Base-by-base conservation (phyloP, 1,284 basidiomycete genomes). In the Xerocomus nothofagi region DNA sequence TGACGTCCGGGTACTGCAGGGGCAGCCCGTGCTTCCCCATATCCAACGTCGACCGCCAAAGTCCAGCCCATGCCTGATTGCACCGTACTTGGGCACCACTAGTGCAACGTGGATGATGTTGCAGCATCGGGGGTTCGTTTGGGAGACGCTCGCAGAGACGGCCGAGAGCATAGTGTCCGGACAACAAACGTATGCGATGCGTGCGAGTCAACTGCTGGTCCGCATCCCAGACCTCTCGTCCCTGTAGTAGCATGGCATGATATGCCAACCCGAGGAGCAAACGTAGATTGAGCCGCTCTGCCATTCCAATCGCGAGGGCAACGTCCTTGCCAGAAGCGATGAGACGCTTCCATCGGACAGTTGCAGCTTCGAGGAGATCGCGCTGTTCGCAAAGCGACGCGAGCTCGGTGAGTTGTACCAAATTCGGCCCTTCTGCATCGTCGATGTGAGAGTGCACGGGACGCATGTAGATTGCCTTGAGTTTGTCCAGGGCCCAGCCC, bases 401-500 rank as follows among this genome's bases (percentile, higher is more conserved):
- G 29, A 75, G 70, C 57, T 75, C 75, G 2, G 73, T 75, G 48
- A 75, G 60, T 42, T 76, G 73, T 6, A 70, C 66, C 31, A 75
- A 60, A 39, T 56, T 70, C 3, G 65, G 65, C 4, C 64, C 68
- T 12, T 70, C 68, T 1, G 60, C 50, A 11, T 69, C 66, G 6
- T 66, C 67, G 6, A 55, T 53, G 47, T 57, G 55, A 4, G 65
- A 51, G 20, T 70, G 67, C 33, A 37, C 45, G 2, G 72, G 65
- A 18, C 65, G 69, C 23, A 65, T 67, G 60, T 71, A 73, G 57
- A 63, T 72, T 43, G 58, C 56, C 59, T 71, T 68, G 41, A 80
- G 68, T 17, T 73, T 75, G 38, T 63, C 55, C 42, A 80, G 65
- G 0, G 76, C 73, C 79, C 79, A 80, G 32, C 52, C 61, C 58